Evolutionary conservation across 768 basidiomycete species (phyloP).

Genomic region (Boletus rubropictus): DNA sequence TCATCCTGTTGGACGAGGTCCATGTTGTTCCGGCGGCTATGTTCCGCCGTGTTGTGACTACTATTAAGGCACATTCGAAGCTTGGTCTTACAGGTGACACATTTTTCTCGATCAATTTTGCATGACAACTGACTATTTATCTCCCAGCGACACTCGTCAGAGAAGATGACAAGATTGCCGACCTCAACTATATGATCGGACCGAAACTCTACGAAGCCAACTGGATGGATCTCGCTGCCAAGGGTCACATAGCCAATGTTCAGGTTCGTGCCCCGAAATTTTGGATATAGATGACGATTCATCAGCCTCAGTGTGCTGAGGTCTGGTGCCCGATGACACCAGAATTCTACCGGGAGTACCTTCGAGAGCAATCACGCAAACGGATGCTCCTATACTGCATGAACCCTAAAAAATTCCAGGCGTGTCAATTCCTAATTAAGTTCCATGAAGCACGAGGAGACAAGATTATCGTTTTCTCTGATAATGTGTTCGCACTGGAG

Average conservation of each 20-base stretch:
- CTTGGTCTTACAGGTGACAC: constrained; percentile 85
- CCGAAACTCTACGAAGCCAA: constrained; percentile 99
- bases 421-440: constrained; percentile 97
- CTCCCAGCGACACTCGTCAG: constrained; percentile 87
- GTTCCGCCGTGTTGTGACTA: constrained; percentile 96
- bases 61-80: constrained; percentile 98
- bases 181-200: constrained; percentile 98
- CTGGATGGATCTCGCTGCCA: constrained; percentile 99
- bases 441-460: constrained; percentile 97
- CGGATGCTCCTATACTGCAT: constrained; percentile 97
- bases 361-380: constrained; percentile 87
- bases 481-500: constrained; percentile 96
- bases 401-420: constrained; percentile 99
- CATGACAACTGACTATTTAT: constrained; percentile 2
- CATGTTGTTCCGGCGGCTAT: constrained; percentile 98
- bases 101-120: background rate
- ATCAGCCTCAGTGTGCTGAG: constrained; percentile 76
- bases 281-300: background rate
- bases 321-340: constrained; percentile 99
- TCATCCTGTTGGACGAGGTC: constrained; percentile 95
- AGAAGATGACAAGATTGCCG: constrained; percentile 98
- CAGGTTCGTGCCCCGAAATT: constrained; percentile 54
- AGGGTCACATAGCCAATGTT: constrained; percentile 99
- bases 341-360: constrained; percentile 97
- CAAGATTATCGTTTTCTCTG: constrained; percentile 99